Conservation (phyloP, 1,284 basidiomycete species). For the Polyporus tsugae region DNA sequence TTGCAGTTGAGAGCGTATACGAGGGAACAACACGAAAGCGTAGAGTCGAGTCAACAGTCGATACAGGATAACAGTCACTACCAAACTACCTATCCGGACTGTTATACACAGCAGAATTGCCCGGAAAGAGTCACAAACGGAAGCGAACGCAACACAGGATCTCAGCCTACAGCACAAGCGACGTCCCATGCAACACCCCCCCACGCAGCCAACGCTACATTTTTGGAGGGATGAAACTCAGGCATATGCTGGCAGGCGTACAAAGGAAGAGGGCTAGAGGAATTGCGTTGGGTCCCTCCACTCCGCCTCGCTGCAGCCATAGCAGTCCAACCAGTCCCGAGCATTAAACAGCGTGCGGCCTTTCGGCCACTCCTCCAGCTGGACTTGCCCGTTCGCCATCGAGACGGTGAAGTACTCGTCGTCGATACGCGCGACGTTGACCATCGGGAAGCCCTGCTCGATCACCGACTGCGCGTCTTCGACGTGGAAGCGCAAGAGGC, state of each 20-base stretch:
- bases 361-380: conserved; percentile 59
- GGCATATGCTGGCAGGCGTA: too few relatives aligned
- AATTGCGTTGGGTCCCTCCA: conserved; percentile 43
- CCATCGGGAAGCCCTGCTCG: conserved; percentile 66
- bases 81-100: neutral
- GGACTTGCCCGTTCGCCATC: conserved; percentile 38
- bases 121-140: neutral
- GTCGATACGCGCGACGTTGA: conserved; percentile 62
- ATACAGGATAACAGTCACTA: too few relatives aligned
- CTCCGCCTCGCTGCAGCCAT: conserved; percentile 41
- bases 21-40: neutral
- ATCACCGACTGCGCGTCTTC: conserved; percentile 54
- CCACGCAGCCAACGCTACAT: neutral
- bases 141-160: neutral
- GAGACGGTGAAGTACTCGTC: conserved; percentile 62
- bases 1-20: neutral
- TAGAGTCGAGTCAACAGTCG: too few relatives aligned
- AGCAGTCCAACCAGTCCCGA: conserved; percentile 69
- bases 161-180: neutral
- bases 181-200: neutral
- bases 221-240: neutral
- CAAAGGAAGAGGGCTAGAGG: conserved; percentile 20
- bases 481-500: conserved; percentile 57
- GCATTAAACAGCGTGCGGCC: conserved; percentile 58
- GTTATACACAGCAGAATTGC: neutral